Evolutionary conservation across 2,329 filamentous ascomycete genomes (phyloP), one percentile per base, ranked within the genome.

Genomic region (Pseudogymnoascus sp.): DNA sequence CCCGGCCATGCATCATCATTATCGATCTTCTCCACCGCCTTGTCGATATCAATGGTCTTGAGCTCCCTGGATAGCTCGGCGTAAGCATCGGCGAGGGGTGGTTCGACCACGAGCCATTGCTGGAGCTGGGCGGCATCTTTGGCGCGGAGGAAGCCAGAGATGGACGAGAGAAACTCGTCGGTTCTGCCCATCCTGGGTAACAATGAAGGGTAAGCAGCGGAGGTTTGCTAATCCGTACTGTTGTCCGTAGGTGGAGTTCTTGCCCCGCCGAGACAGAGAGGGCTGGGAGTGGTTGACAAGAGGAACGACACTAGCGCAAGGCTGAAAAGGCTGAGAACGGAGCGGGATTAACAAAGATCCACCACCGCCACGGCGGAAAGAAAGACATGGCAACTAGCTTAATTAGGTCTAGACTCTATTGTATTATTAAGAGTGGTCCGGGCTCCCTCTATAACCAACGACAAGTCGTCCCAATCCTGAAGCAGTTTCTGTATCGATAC

Each of bases 101-200:
- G 89, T 71, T 93, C 90, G 66, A 94, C 87, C 65, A 86, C 82
- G 12, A 95, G 81, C 79, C 85, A 92, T 63, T 85, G 80, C 65
- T 87, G 82, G 12, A 95, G 80, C 65, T 81, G 78, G 33, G 78
- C 76, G 64, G 87, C 89, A 74, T 92, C 82, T 64, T 86, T 84
- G 19, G 76, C 75, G 61, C 81, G 80, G 59, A 92, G 80, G 63
- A 88, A 81, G 19, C 77, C 76, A 61, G 83, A 81, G 62, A 93
- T 82, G 62, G 83, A 83, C 10, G 76, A 74, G 61, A 93, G 82
- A 72, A 92, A 94, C 67, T 88, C 80, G 67, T 85, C 79, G 21
- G 90, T 76, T 45, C 89, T 81, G 38, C 86, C 80, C 75, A 90
- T 90, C 45, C 45, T 52, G 45, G 23, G 4, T 1, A 52, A 26